Percentiles rank a stretch among this genome's conserved stretches.
phyloP scores from a whole-genome alignment of 768 basidiomycete genomes.

The Wakefieldia striispora region DNA sequence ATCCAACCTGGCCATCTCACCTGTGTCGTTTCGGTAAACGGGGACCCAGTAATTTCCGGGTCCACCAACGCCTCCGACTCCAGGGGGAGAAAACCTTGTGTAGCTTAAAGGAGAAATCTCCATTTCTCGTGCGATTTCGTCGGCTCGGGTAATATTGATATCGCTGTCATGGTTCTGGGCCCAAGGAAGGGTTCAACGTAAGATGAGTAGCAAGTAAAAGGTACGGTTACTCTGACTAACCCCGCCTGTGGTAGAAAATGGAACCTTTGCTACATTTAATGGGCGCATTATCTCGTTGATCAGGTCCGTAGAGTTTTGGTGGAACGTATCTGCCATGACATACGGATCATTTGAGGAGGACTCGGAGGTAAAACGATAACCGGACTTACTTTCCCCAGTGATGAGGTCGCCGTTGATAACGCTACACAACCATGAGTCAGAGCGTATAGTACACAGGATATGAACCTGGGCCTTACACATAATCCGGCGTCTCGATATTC shows the following conservation, averaged over 20 bases:
- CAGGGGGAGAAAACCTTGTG: conserved; percentile 56
- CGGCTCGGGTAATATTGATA: conserved; percentile 65
- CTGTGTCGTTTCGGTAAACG: conserved; percentile 41
- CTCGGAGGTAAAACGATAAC: neutral
- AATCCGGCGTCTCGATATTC: conserved; percentile 60
- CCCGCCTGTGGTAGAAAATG: conserved; percentile 69
- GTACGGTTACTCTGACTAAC: conserved; percentile 36
- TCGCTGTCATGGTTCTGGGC: conserved; percentile 76
- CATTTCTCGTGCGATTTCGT: conserved; percentile 65
- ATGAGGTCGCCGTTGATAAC: conserved; percentile 74
- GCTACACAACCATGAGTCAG: conserved; percentile 32
- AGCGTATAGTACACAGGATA: neutral
- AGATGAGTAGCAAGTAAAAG: neutral
- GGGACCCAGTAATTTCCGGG: conserved; percentile 80
- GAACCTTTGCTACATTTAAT: conserved; percentile 52
- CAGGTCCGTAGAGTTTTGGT: conserved; percentile 62
- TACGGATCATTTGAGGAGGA: neutral
- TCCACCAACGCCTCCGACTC: conserved; percentile 62
- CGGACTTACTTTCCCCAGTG: conserved; percentile 58
- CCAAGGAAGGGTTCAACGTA: neutral
- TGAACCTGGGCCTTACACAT: conserved; percentile 46
- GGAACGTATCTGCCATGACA: conserved; percentile 51
- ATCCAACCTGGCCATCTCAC: conserved; percentile 17
- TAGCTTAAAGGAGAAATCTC: conserved; percentile 55
- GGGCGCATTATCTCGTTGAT: conserved; percentile 65